Base-by-base conservation (phyloP, 768 basidiomycete species). In the Leccinellum albellum region DNA sequence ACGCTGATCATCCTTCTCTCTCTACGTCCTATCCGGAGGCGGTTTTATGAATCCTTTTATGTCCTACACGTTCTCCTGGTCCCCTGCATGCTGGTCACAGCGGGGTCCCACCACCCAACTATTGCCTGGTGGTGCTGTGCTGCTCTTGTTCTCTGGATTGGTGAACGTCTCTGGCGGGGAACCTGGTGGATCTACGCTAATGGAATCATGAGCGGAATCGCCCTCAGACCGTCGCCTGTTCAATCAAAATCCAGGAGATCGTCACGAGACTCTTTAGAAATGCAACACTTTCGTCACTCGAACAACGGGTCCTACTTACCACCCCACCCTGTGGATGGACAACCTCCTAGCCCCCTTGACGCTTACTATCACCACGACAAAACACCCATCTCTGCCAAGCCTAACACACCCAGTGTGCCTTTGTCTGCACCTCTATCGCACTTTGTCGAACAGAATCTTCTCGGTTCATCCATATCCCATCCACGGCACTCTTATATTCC, bases 91-190 rank as follows among this genome's bases (percentile, higher is more conserved):
- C 74, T 91, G 45, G 71, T 83, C 45, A 74, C 79, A 55, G 77
- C 84, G 5, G 86, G 82, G 17, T 68, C 91, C 0, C 89, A 91
- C 65, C 86, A 89, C 64, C 85, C 85, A 2, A 75, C 80, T 2
- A 66, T 88, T 23, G 79, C 78, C 72, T 82, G 79, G 75, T 91
- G 87, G 87, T 86, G 87, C 59, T 85, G 83, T 74, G 74, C 73
- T 14, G 81, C 89, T 0, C 76, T 86, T 14, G 74, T 66, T 1
- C 62, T 89, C 21, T 91, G 89, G 90, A 66, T 70, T 1, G 78
- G 76, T 12, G 89, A 91, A 66, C 79, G 89, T 12, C 48, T 76
- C 8, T 84, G 78, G 74, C 79, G 90, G 3, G 73, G 73, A 42
- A 68, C 75, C 2, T 77, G 82, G 68, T 85, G 84, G 74, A 63